Evolutionary conservation across 257 asterid species (phyloP).

Genomic region (Lycium barbarum): DNA sequence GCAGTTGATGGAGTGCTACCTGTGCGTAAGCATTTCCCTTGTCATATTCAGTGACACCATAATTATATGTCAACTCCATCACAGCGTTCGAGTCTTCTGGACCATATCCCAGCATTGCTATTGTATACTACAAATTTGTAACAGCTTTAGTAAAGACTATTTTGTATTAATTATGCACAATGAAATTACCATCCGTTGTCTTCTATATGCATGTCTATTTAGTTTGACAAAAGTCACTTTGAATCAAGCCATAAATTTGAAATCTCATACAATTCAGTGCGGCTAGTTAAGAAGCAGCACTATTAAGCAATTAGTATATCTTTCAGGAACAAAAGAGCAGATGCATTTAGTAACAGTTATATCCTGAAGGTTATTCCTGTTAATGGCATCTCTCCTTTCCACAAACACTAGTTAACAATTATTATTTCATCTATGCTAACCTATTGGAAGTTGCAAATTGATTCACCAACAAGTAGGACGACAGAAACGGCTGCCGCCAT

Average conservation of each 20-base stretch:
- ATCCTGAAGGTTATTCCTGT: too few species aligned
- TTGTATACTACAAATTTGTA: slow-evolving; percentile 52
- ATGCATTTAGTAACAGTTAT: too few species aligned
- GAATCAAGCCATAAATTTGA: not conserved
- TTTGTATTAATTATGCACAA: not conserved
- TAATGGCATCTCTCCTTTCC: not conserved
- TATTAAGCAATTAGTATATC: not conserved
- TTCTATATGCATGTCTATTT: not conserved
- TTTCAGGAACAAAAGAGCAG: not conserved
- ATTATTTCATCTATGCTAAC: not conserved
- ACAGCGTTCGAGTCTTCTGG: slow-evolving; percentile 66
- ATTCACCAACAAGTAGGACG: not conserved
- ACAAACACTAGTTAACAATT: not conserved
- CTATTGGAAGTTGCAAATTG: not conserved
- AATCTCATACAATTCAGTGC: not conserved
- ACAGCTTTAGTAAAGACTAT: not conserved
- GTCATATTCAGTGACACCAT: slow-evolving; percentile 65
- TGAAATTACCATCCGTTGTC: not conserved
- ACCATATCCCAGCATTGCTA: slow-evolving; percentile 76
- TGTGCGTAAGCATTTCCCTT: slow-evolving; percentile 77
- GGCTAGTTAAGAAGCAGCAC: not conserved
- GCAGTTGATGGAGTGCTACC: slow-evolving; percentile 38
- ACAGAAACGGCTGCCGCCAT: not conserved
- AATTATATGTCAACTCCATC: slow-evolving; percentile 69
- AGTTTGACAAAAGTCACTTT: not conserved